Percentiles rank a stretch among this genome's conserved stretches.
phyloP scores from a whole-genome alignment of 2,329 filamentous ascomycete species.

The Madurella fahalii region DNA sequence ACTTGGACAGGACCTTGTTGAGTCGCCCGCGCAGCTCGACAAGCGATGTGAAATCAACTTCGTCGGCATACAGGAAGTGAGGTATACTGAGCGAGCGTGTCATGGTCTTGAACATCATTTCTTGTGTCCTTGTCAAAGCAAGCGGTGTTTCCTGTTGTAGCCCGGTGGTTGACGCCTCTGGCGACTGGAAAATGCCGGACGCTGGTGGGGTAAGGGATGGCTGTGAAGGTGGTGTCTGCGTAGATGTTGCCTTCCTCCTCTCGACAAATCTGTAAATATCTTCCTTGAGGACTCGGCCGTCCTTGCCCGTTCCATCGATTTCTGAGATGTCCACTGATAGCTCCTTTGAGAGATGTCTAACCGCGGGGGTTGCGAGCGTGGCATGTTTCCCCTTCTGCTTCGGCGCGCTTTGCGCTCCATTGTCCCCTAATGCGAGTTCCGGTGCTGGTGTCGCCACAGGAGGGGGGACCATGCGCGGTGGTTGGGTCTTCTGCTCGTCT shows the following conservation, averaged over 20 bases:
- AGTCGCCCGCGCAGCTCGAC: constrained; percentile 68
- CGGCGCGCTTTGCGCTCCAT: constrained; percentile 5
- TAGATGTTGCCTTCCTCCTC: constrained; percentile 37
- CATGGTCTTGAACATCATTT: constrained; percentile 97
- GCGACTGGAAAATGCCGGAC: constrained; percentile 8
- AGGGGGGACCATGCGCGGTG: neutral
- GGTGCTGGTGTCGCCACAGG: constrained; percentile 9
- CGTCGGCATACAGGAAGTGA: constrained; percentile 92
- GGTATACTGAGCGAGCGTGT: constrained; percentile 86
- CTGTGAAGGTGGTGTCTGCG: constrained; percentile 19
- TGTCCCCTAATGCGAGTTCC: constrained; percentile 5
- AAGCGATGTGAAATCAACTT: constrained; percentile 75
- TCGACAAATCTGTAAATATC: constrained; percentile 74
- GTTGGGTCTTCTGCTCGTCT: neutral
- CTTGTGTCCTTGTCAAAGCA: constrained; percentile 72
- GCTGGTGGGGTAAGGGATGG: neutral
- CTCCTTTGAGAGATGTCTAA: constrained; percentile 81
- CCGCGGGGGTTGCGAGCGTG: constrained; percentile 82
- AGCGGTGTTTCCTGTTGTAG: constrained; percentile 65
- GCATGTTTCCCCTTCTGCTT: constrained; percentile 58
- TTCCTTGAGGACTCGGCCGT: constrained; percentile 88
- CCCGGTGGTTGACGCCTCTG: constrained; percentile 32
- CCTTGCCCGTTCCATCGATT: constrained; percentile 79
- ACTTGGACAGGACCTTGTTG: constrained; percentile 56
- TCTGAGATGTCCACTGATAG: constrained; percentile 72